phyloP scores from a whole-genome alignment of 768 basidiomycete genomes.

The Boletus pseudopeckii region DNA sequence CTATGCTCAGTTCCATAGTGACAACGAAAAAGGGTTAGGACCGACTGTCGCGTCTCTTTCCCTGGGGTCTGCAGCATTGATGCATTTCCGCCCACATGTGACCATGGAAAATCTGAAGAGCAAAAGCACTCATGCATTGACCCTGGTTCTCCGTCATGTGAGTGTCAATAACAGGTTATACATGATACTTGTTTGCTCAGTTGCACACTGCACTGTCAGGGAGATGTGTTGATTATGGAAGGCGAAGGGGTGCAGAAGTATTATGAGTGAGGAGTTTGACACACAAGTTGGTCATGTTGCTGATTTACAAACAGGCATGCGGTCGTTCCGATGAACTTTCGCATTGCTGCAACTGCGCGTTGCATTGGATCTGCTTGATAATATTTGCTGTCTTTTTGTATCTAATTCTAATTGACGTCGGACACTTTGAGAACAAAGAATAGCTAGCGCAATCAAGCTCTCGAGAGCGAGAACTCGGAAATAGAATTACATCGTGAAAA shows the following conservation, averaged over 20 bases:
- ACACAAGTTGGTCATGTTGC: slow-evolving; percentile 2
- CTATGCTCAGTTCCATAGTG: slow-evolving; percentile 66
- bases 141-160: slow-evolving; percentile 66
- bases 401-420: no score
- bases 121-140: slow-evolving; percentile 39
- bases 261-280: slow-evolving; percentile 56
- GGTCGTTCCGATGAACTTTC: slow-evolving; percentile 69
- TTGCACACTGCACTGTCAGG: slow-evolving; percentile 41
- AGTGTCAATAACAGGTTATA: slow-evolving; percentile 11
- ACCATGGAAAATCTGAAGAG: slow-evolving; percentile 33
- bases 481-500: no score
- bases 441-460: no score
- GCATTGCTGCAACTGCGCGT: slow-evolving; percentile 79
- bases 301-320: slow-evolving; percentile 53
- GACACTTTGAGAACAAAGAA: no score
- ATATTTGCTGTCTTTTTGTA: background rate
- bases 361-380: slow-evolving; percentile 43
- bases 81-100: slow-evolving; percentile 66
- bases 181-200: slow-evolving; percentile 4
- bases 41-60: slow-evolving; percentile 73
- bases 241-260: slow-evolving; percentile 61
- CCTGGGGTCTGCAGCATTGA: slow-evolving; percentile 70
- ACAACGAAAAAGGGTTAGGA: slow-evolving; percentile 70
- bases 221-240: slow-evolving; percentile 78
- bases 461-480: no score